Base-by-base conservation (phyloP, 2,329 filamentous ascomycete species). In the Sporothrix luriei region DNA sequence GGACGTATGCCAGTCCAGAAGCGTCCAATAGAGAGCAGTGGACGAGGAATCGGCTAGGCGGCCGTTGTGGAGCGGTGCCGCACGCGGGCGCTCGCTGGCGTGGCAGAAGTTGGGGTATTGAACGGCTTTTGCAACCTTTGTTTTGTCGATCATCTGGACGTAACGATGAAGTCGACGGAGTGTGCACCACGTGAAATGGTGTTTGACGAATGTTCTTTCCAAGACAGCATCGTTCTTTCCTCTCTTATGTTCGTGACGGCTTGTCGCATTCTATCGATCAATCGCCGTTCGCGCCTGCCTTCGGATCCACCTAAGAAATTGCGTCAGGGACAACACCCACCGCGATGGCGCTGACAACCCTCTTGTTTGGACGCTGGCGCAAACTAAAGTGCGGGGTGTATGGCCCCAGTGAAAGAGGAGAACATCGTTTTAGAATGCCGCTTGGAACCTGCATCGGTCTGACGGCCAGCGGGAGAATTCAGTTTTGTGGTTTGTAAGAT, bases 1-100 rank as follows among this genome's bases (percentile, higher is more conserved):
- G 46, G 64, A n/a, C 64, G 21, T 38, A 55, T 66, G 13, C 65
- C 65, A 67, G 49, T 49, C 24, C 38, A 38, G 52, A 59, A 33
- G 40, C 62, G 16, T 33, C 62, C 62, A 65, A 65, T 65, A 24
- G 26, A 21, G 24, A 21, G 43, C 61, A 4, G 43, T 29, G 43
- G 19, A 13, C 33, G 38, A 24, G 13, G 59, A 48, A 48, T 19
- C 19, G 59, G 40, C 40, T 3, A 6, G 26, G 59, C 40, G 40
- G 21, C 16, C 26, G 40, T 6, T 40, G 59, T 49, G 24, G 43
- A 64, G 59, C 21, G 38, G 38, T 43, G 24, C n/a, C 38, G 33
- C 33, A 16, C 21, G 4, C 24, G 43, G 43, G 40, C 13, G 13
- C 1, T 26, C 5, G 61, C 19, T 29, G n/a, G 43, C 24, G 61